Base-by-base conservation (phyloP, 2,329 filamentous ascomycete species). In the Nemania sp. region DNA sequence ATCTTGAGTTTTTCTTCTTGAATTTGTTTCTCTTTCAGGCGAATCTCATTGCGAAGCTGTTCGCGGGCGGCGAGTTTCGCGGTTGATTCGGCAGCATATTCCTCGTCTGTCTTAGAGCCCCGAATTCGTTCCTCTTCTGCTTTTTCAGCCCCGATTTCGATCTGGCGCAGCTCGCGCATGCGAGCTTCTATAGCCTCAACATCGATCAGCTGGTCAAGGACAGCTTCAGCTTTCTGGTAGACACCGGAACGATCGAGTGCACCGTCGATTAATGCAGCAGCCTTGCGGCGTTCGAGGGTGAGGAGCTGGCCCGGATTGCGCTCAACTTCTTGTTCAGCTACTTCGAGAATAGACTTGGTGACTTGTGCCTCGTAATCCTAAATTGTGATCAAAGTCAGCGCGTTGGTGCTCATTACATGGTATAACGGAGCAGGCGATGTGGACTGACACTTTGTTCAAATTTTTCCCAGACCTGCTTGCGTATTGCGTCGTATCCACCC, bases 401-500 rank as follows among this genome's bases (percentile, higher is more conserved):
- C 54, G 57, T 27, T 18, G 32, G 32, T 18, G 22, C 32, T 51
- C 18, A 38, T 29, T 2, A n/a, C 6, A 20, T 32, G 4, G 38
- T 5, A 20, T 10, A 22, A 22, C 8, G 4, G 52, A 41, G 32
- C n/a, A 35, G 24, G 43, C 11, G 59, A 55, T 22, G 52, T 56
- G 26, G 35, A 73, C 86, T 66, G 85, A 93, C 91, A 73, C 89
- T 90, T 32, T 87, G 86, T 75, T 90, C 88, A 73, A 93, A 93
- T 66, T 92, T 89, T 53, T 92, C 88, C 87, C 92, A 93, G 11
- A 93, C 86, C 74, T 92, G 87, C 77, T 93, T 94, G 69, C 92
- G 89, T 70, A 94, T 87, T 15, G 86, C 83, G 79, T 96, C 93
- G 76, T 94, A 96, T 65, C 92, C 91, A 68, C 93, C 93, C 79